Evolutionary conservation across 257 asterid genomes (phyloP).

Genomic region (Rubia yunnanensis): DNA sequence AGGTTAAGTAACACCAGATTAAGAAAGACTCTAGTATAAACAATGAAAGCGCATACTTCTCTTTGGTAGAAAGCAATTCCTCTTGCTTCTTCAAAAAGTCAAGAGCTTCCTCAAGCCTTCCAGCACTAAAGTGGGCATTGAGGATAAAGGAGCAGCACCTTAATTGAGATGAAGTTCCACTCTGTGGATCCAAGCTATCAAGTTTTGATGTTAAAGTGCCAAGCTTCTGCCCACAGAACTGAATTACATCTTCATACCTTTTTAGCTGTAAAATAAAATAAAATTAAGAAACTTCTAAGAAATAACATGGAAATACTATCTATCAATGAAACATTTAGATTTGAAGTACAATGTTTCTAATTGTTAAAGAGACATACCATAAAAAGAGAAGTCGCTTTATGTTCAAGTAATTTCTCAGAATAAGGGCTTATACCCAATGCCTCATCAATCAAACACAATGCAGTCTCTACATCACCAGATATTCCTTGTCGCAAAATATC

Average conservation of each 20-base stretch:
- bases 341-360: neutral
- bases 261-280: slow-evolving; percentile 50
- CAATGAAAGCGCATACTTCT: slow-evolving; percentile 32
- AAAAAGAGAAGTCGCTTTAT: slow-evolving; percentile 80
- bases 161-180: slow-evolving; percentile 43
- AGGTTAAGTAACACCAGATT: neutral
- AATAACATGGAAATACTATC: neutral
- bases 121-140: slow-evolving; percentile 65
- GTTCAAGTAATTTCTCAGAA: slow-evolving; percentile 57
- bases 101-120: slow-evolving; percentile 81
- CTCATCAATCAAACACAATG: slow-evolving; percentile 54
- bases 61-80: slow-evolving; percentile 30
- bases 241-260: slow-evolving; percentile 76
- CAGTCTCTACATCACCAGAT: slow-evolving; percentile 48
- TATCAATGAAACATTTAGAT: neutral
- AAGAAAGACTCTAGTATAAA: neutral
- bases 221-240: slow-evolving; percentile 57
- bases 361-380: slow-evolving; percentile 43
- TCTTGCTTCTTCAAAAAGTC: slow-evolving; percentile 69
- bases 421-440: slow-evolving; percentile 65
- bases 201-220: slow-evolving; percentile 32
- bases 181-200: slow-evolving; percentile 37
- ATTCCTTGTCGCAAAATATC: slow-evolving; percentile 49
- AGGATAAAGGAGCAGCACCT: slow-evolving; percentile 63
- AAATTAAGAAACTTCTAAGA: neutral